Conservation (phyloP, 2,329 filamentous ascomycete species). For the Claviceps capensis region DNA sequence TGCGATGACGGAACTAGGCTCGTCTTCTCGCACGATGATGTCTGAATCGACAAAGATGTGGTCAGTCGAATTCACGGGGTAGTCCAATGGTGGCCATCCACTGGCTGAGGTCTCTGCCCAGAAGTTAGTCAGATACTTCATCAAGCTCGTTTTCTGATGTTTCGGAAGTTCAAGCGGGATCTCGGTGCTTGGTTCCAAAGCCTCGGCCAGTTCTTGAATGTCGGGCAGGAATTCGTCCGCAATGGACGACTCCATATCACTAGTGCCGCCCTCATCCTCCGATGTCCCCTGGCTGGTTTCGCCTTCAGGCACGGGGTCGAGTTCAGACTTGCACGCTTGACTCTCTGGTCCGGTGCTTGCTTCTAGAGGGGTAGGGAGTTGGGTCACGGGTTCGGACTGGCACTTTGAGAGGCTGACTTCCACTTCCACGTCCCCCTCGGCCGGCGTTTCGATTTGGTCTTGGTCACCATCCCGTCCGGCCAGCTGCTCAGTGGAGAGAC, state of each 20-base stretch:
- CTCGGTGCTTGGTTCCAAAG: slow-evolving; percentile 45
- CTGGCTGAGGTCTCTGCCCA: slow-evolving; percentile 97
- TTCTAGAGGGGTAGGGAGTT: slow-evolving; percentile 12
- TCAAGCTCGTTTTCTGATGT: slow-evolving; percentile 81
- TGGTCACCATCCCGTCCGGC: slow-evolving; percentile 9
- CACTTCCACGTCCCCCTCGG: slow-evolving; percentile 7
- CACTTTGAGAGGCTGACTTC: slow-evolving; percentile 8
- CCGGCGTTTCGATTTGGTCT: slow-evolving; percentile 9
- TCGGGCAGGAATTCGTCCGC: slow-evolving; percentile 55
- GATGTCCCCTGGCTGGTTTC: slow-evolving; percentile 41
- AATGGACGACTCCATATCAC: slow-evolving; percentile 58
- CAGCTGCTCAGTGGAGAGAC: slow-evolving; percentile 38
- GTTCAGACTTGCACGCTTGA: slow-evolving; percentile 13
- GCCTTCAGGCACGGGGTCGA: slow-evolving; percentile 15
- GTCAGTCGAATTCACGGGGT: slow-evolving; percentile 75
- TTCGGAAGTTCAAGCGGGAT: slow-evolving; percentile 67
- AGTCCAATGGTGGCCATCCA: slow-evolving; percentile 84
- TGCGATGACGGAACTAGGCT: slow-evolving; percentile 90
- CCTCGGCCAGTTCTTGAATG: slow-evolving; percentile 47
- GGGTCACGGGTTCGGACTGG: slow-evolving; percentile 9
- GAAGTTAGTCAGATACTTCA: slow-evolving; percentile 94
- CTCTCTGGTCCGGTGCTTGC: slow-evolving; percentile 11
- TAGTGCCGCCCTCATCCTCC: slow-evolving; percentile 54
- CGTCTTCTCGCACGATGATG: slow-evolving; percentile 93
- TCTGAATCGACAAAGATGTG: slow-evolving; percentile 96